Evolutionary conservation across 2,329 filamentous ascomycete genomes (phyloP).

Genomic region (Neoscytalidium dimidiatum): DNA sequence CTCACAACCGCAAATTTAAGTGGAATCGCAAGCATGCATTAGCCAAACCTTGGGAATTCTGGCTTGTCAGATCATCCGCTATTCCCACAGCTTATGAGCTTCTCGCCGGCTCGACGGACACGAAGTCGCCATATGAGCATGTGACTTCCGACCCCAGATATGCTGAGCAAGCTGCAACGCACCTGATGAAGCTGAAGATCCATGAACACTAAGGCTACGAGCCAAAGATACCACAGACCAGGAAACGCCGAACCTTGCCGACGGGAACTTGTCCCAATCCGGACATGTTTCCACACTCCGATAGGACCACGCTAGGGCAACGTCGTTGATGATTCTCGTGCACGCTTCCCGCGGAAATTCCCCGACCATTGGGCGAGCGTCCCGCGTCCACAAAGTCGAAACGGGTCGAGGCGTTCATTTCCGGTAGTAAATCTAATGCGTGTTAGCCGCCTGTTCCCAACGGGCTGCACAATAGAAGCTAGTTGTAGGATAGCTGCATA

Average conservation of each 20-base stretch:
- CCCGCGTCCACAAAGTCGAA: background rate
- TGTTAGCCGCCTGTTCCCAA: conserved; percentile 25
- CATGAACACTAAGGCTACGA: background rate
- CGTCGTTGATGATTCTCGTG: background rate
- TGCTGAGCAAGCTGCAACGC: background rate
- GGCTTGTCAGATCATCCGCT: background rate
- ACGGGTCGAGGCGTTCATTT: conserved; percentile 33
- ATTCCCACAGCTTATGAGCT: background rate
- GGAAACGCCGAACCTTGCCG: background rate
- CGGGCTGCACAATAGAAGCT: background rate
- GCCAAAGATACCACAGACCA: background rate
- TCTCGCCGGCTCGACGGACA: background rate
- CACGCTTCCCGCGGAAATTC: background rate
- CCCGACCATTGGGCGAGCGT: background rate
- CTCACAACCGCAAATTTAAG: background rate
- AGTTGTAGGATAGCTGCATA: conserved; percentile 42
- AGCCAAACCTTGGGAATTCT: background rate
- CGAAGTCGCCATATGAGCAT: background rate
- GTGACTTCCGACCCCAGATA: background rate
- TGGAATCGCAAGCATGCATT: background rate
- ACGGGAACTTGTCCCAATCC: background rate
- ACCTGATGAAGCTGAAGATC: background rate
- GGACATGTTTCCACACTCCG: background rate
- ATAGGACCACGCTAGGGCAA: background rate
- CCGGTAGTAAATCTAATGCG: conserved; percentile 48